These are phyloP conservation scores for Cladosporium colombiae DNA, from an alignment of 2,329 filamentous ascomycete genomes.

Conservation along the genomic window DNA sequence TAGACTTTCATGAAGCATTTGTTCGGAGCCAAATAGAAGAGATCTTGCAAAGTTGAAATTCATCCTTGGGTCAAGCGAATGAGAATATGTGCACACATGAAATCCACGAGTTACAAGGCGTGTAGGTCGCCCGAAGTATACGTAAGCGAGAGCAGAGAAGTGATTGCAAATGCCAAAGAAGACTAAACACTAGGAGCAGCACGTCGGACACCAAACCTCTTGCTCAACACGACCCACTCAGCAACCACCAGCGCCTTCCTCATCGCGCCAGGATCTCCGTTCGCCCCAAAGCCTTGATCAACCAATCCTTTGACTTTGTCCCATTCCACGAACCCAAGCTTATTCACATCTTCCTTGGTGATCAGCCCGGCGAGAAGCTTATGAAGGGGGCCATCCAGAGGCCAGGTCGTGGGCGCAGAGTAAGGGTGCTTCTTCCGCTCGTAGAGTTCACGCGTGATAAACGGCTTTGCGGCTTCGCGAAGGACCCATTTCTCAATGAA, in stretches of 20 bases:
- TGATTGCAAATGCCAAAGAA: not conserved
- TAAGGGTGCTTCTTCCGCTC: constrained; percentile 52
- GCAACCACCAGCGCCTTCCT: constrained; percentile 43
- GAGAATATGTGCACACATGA: not conserved
- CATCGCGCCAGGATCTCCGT: constrained; percentile 37
- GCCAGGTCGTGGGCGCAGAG: constrained; percentile 48
- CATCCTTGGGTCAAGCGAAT: not conserved
- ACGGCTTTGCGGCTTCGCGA: constrained; percentile 52
- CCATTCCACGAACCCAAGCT: constrained; percentile 40
- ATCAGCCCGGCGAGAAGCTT: constrained; percentile 35
- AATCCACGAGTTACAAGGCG: not conserved
- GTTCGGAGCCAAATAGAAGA: not conserved
- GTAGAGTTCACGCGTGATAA: constrained; percentile 56
- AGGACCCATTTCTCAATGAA: constrained; percentile 55
- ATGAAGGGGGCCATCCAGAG: constrained; percentile 48
- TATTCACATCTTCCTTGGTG: constrained; percentile 33
- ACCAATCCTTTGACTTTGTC: constrained; percentile 39
- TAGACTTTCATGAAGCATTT: not conserved
- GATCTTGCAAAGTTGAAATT: not conserved
- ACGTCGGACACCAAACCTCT: constrained; percentile 45
- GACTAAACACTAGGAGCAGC: not conserved
- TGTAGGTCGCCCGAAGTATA: not conserved
- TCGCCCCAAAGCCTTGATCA: constrained; percentile 43
- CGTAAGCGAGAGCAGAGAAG: not conserved
- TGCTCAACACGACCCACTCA: constrained; percentile 48